Base-by-base conservation (phyloP, 2,329 filamentous ascomycete genomes). In the Dactylellina haptotyla region DNA sequence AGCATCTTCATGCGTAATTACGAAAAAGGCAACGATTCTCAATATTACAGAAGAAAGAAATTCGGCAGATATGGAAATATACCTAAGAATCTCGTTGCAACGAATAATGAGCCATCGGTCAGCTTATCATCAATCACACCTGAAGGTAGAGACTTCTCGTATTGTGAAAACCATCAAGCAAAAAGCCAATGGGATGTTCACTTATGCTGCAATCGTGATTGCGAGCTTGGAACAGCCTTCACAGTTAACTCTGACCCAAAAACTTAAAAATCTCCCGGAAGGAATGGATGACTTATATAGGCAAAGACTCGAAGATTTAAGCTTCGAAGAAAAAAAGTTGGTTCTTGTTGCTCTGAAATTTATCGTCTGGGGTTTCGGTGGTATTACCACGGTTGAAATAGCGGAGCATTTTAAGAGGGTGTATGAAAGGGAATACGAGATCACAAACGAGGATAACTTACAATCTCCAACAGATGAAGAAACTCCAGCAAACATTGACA, bases 181-280 rank as follows among this genome's bases (percentile, higher is more conserved):
- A n/a, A 73, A 66, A 26, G 59, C 69, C 1, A 73, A 73, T n/a
- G 69, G 69, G 20, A 73, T 73, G 69, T 73, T 73, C 37, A 73
- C 61, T 14, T 73, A 73, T 26, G 59, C 61, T 6, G 69, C 53
- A 8, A 66, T 73, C 12, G 69, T 73, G 14, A 66, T 73, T 30
- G 61, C 69, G 26, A 73, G 61, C 25, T 50, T 73, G 32, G 53
- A 61, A 54, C 69, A 73, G 16, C 69, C 69, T 4, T 73, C 69
- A 14, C 61, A 73, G 28, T 8, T 73, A n/a, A 65, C 69, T 3
- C 6, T 73, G 6, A 37, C 59, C 4, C 45, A 73, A 18, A 65
- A 66, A 20, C 14, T 73, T n/a, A 73, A 61, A 43, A 66, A 66
- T 32, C 54, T 73, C 4, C 69, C 69, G 8, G 54, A 65, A 26